Base-by-base conservation (phyloP, 805 yeast genomes). In the Ogataea saltuana region DNA sequence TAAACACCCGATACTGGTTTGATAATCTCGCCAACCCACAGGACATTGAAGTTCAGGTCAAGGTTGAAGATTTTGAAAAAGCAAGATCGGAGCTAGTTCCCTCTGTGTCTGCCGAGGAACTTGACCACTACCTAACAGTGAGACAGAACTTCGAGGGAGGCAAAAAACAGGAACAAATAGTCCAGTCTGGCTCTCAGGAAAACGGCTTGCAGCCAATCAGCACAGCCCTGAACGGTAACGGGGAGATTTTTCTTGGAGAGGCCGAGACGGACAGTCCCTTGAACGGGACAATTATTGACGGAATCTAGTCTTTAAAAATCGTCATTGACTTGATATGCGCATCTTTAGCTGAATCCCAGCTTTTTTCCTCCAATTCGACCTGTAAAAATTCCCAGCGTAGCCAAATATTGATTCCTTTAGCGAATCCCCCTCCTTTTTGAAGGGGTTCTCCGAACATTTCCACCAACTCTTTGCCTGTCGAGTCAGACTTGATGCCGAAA, bases 1-100 rank as follows among this genome's bases (percentile, higher is more conserved):
- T 87, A 0, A 78, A 85, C 6, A 75, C 87, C 1, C 72, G 95
- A 43, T 85, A 89, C 77, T 91, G 97, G 97, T 88, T 93, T 63
- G 96, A 89, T 53, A 81, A 83, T 48, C 72, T 78, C 11, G 91
- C 96, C 1, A 75, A 76, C 0, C 68, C 71, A 3, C 76, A 74
- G 1, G 97, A 91, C 57, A 72, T 75, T 6, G 71, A 72, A 4
- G 97, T 89, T 1, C 58, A 68, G 13, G 97, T 91, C 2, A 69
- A 71, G 16, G 74, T 72, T 68, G 78, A 70, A 25, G 98, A 93
- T 60, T 91, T 91, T 59, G 69, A 68, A n/a, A 85, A 80, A 56
- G 91, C 97, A 0, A 80, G 78, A 51, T 59, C 67, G 4, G 87
- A 82, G 41, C 71, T 93, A 49, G 73, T 77, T 17, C 96, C 98